Conservation (phyloP, 1,284 basidiomycete species). For the Pseudozyma hubeiensis region DNA sequence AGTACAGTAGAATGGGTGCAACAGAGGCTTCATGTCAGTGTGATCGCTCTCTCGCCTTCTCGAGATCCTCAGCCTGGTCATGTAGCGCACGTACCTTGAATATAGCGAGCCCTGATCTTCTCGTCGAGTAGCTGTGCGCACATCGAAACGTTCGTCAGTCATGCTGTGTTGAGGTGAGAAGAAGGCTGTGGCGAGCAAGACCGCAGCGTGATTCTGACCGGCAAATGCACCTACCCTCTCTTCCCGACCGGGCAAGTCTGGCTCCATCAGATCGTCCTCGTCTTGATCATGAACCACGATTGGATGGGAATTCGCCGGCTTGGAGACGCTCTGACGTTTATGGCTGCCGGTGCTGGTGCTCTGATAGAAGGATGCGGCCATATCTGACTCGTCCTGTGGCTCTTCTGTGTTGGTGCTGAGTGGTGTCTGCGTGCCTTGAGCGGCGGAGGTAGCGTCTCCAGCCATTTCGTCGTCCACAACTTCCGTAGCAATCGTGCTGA, state of each 20-base stretch:
- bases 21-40: not conserved
- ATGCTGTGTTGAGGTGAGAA: not conserved
- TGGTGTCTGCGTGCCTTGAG: slow-evolving; percentile 19
- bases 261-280: slow-evolving; percentile 30
- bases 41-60: not conserved
- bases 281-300: slow-evolving; percentile 24
- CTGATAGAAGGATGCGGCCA: slow-evolving; percentile 31
- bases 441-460: slow-evolving; percentile 13
- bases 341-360: slow-evolving; percentile 14
- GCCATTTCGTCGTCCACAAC: slow-evolving; percentile 23
- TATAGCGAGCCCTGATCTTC: slow-evolving; percentile 53
- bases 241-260: slow-evolving; percentile 25
- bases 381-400: slow-evolving; percentile 21
- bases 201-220: no score
- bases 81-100: slow-evolving; percentile 41
- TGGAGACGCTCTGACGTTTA: slow-evolving; percentile 20
- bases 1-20: no score
- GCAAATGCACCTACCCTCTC: slow-evolving; percentile 15
- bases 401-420: slow-evolving; percentile 18
- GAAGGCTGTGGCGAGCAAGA: no score
- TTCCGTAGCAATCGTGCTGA: not conserved
- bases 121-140: slow-evolving; percentile 48
- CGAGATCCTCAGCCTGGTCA: not conserved
- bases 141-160: not conserved
- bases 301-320: not conserved